Percentiles rank a stretch among this genome's conserved stretches.
phyloP scores from a whole-genome alignment of 176 grass and related monocot species.

The Phyllostachys edulis region DNA sequence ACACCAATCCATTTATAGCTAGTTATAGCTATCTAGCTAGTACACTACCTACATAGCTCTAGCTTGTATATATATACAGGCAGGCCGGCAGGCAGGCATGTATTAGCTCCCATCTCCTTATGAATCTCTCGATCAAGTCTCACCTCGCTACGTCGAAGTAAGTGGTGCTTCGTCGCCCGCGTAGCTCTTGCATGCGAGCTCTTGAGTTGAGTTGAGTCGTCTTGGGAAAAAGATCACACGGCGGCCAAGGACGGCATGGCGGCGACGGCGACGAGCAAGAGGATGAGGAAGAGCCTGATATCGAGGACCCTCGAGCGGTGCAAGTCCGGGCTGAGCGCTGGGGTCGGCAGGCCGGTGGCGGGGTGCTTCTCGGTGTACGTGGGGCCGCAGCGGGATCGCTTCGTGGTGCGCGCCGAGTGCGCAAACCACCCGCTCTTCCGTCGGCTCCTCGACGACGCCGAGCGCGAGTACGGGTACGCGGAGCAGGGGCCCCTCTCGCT shows the following conservation, averaged over 20 bases:
- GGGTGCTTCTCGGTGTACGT: slow-evolving; percentile 92
- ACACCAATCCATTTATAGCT: not conserved
- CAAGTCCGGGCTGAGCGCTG: slow-evolving; percentile 27
- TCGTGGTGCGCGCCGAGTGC: slow-evolving; percentile 58
- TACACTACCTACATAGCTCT: not conserved
- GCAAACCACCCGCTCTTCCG: slow-evolving; percentile 72
- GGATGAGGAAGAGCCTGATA: slow-evolving; percentile 44
- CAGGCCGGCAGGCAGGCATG: too few relatives aligned
- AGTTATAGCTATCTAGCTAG: not conserved
- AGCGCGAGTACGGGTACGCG: slow-evolving; percentile 62
- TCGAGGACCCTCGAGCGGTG: slow-evolving; percentile 55
- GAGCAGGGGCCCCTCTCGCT: slow-evolving; percentile 66
- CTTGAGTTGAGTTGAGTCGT: not conserved
- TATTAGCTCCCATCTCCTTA: not conserved
- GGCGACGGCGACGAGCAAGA: slow-evolving; percentile 23
- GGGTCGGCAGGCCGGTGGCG: slow-evolving; percentile 10
- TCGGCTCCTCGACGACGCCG: slow-evolving; percentile 66
- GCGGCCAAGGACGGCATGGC: slow-evolving; percentile 16
- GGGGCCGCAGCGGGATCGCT: slow-evolving; percentile 60
- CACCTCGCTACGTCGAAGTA: not conserved
- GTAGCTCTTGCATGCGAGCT: not conserved
- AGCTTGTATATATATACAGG: not conserved
- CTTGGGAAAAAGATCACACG: not conserved
- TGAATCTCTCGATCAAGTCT: not conserved
- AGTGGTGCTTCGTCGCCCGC: not conserved